A percentile compares a stretch with the other conserved stretches of the same genome.
Evolutionary conservation across 441 rosid genomes (phyloP).

Genomic region (Francoa sonchifolia): DNA sequence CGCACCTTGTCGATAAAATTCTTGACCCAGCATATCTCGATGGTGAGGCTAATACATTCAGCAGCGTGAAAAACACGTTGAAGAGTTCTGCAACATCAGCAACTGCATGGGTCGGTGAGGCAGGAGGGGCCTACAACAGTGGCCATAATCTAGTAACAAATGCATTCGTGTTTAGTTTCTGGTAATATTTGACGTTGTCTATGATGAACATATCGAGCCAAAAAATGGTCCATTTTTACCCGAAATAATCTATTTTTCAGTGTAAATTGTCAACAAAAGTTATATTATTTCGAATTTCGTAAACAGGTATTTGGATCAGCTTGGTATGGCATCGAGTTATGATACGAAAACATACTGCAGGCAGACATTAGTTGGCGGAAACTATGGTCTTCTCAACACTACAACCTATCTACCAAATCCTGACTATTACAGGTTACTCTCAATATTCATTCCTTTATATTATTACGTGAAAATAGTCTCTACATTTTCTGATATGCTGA

Average conservation of each 20-base stretch:
- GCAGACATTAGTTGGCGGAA: constrained; percentile 84
- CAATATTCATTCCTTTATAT: too few relatives aligned
- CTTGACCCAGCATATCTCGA: constrained; percentile 66
- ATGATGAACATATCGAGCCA: background rate
- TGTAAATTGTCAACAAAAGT: too few relatives aligned
- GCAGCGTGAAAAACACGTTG: constrained; percentile 33
- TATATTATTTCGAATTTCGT: constrained; percentile 1
- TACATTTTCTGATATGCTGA: too few relatives aligned
- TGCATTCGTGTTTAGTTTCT: constrained; percentile 88
- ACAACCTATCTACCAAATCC: constrained; percentile 78
- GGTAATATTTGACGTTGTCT: constrained; percentile 30
- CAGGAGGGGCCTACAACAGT: constrained; percentile 97
- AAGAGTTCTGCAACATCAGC: constrained; percentile 45
- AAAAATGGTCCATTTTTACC: too few relatives aligned
- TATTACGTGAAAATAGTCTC: too few relatives aligned
- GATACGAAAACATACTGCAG: constrained; percentile 87
- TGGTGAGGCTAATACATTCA: constrained; percentile 40
- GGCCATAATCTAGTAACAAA: constrained; percentile 66
- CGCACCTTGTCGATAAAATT: constrained; percentile 64
- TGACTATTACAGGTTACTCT: constrained; percentile 81
- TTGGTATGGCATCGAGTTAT: constrained; percentile 61
- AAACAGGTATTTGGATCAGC: constrained; percentile 90
- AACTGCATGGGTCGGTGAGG: constrained; percentile 82
- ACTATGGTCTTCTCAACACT: constrained; percentile 76
- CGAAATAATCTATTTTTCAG: too few relatives aligned